Evolutionary conservation across 2,329 filamentous ascomycete species (phyloP), one percentile per base, ranked within the genome.

Genomic region (Epichloe festucae): DNA sequence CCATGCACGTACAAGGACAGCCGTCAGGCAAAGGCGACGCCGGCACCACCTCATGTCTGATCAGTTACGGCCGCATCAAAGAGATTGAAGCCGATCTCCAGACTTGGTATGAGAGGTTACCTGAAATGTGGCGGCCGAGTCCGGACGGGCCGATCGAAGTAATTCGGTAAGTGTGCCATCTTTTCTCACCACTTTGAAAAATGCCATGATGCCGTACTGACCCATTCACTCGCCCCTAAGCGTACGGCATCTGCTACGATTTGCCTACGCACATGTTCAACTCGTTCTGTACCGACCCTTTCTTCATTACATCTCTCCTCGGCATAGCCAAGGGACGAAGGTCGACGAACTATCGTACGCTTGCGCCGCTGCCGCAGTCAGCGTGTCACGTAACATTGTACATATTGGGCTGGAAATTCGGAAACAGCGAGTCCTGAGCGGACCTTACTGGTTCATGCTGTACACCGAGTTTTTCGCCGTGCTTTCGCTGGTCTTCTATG

Each of bases 401-500:
- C 86, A 90, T 60, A 88, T 91, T 53, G 85, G 84, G 4, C 76
- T 81, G 21, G 84, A 89, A 60, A 90, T 90, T 72, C 82, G 85
- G 57, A 84, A 82, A 62, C 79, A 84, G 60, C 79, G 83, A 4
- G 73, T 88, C 5, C 72, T 93, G n/a, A 84, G 85, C 55, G 88
- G 87, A 1, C 85, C 87, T 0, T 90, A 89, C 65, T 93, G 87
- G 87, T 91, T 91, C 62, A 85, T 87, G 58, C 80, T 91, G 63
- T 91, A 89, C 62, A 89, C 86, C 2, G 85, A 87, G 15, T 90
- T 89, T 68, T 90, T 89, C 62, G 83, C 85, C 14, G 85, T 91
- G 35, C 71, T 93, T 35, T 87, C 87, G 0, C 72, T 93, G 45
- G 74, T 91, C 1, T 93, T 88, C 62, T 91, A 86, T 62, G 84